phyloP scores from a whole-genome alignment of 768 basidiomycete species.

The Pulveroboletus sp. region DNA sequence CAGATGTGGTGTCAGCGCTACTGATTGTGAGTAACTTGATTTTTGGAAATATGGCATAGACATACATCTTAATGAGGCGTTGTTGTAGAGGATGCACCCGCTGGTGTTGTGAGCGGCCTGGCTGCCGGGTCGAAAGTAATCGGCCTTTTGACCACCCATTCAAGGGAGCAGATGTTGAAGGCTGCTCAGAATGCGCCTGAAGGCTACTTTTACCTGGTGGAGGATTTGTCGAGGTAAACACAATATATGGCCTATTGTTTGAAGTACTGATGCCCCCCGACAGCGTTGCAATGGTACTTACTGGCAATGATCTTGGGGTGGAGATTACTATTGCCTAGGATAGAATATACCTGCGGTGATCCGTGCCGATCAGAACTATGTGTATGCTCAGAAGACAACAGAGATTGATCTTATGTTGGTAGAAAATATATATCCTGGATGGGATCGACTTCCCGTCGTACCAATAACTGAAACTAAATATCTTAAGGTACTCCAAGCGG shows the following conservation, averaged over 20 bases:
- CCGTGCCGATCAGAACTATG: no score
- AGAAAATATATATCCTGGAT: slow-evolving; percentile 4
- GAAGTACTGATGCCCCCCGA: neutral
- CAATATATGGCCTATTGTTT: neutral
- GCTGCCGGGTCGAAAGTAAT: slow-evolving; percentile 84
- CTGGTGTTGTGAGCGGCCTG: slow-evolving; percentile 75
- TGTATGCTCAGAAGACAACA: no score
- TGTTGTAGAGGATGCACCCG: slow-evolving; percentile 91
- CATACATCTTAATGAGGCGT: slow-evolving; percentile 47
- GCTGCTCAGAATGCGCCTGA: slow-evolving; percentile 45
- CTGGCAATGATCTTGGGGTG: slow-evolving; percentile 36
- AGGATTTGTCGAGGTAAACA: slow-evolving; percentile 65
- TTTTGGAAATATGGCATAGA: neutral
- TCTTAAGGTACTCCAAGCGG: slow-evolving; percentile 6
- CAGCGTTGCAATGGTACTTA: slow-evolving; percentile 30
- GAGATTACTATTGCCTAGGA: slow-evolving; percentile 27
- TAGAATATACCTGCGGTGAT: slow-evolving; percentile 1
- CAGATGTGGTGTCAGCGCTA: slow-evolving; percentile 58
- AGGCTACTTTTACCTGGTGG: slow-evolving; percentile 52
- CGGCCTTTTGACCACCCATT: slow-evolving; percentile 80
- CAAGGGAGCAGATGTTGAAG: slow-evolving; percentile 61
- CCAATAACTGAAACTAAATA: slow-evolving; percentile 12
- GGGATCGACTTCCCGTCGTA: neutral
- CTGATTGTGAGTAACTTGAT: slow-evolving; percentile 18
- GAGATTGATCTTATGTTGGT: neutral